phyloP scores from a whole-genome alignment of 1,284 basidiomycete species.

The Ustilago crameri region DNA sequence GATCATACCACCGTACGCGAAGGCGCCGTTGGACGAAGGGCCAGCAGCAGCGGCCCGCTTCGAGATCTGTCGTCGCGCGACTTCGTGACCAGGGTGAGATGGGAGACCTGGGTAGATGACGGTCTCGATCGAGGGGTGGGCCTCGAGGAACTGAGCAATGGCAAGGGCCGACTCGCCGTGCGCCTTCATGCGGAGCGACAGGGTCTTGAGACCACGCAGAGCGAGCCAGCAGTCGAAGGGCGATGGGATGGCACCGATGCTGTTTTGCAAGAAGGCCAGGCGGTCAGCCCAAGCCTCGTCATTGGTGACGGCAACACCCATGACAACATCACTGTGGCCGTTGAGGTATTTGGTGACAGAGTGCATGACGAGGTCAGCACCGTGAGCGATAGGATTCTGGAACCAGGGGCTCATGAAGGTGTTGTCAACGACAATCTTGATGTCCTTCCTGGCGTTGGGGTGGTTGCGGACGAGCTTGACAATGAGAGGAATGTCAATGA shows the following conservation, averaged over 20 bases:
- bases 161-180: conserved; percentile 86
- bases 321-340: conserved; percentile 81
- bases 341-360: conserved; percentile 82
- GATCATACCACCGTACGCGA: conserved; percentile 70
- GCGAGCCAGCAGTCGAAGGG: conserved; percentile 91
- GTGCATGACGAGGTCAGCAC: conserved; percentile 85
- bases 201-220: conserved; percentile 89
- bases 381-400: conserved; percentile 84
- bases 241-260: conserved; percentile 86
- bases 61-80: conserved; percentile 53
- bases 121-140: conserved; percentile 74
- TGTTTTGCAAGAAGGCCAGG: conserved; percentile 86
- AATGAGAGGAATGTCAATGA: conserved; percentile 81
- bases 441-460: conserved; percentile 71
- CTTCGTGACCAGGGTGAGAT: conserved; percentile 56
- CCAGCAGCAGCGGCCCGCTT: conserved; percentile 51
- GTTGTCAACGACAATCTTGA: conserved; percentile 63
- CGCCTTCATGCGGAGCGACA: conserved; percentile 75
- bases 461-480: conserved; percentile 76
- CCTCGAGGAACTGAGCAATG: conserved; percentile 77
- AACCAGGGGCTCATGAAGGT: conserved; percentile 85
- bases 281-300: conserved; percentile 55
- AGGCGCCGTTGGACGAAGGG: conserved; percentile 27
- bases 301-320: conserved; percentile 60
- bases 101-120: conserved; percentile 84